Evolutionary conservation across 2,329 filamentous ascomycete genomes (phyloP), one percentile per base, ranked within the genome.

Genomic region (Botrytis deweyae): DNA sequence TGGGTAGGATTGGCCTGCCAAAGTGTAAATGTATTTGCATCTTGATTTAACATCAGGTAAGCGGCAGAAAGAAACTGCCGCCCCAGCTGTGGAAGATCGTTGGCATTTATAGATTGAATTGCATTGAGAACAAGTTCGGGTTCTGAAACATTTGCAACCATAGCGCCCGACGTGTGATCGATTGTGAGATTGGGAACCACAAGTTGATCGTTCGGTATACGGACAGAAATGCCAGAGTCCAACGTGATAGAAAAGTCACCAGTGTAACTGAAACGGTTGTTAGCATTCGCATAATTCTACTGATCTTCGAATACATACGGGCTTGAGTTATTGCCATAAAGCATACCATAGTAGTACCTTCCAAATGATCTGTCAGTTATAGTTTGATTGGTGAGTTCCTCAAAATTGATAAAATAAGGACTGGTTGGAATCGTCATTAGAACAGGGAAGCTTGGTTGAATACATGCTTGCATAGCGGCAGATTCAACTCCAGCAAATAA

Each of bases 21-120:
- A 14, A 73, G 65, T 22, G 72, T 69, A 42, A 73, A 69, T 1
- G 59, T 38, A 4, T 63, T 29, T 12, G 63, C 49, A 52, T 73
- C 72, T 70, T 73, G 72, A 29, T 73, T 69, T 7, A 73, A 40
- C 72, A 73, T 73, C 10, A 73, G 3, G 44, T 73, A 73, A 4
- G 64, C 72, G 7, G 44, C 52, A 3, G 44, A 49, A 8, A 73
- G 46, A 12, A 73, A 73, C 10, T 73, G 72, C 4, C 72, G 63
- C 82, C 80, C 72, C 80, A 90, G 96, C 86, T 93, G 96, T 5
- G 92, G 87, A 81, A 95, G 95, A 22, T 90, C 91, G 80, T 97
- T 93, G 81, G 94, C 89, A 77, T 93, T 93, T 74, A 96, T 82
- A 86, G 89, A 96, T 85, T 97, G 93, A 75, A 87, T 84, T 52